phyloP scores from a whole-genome alignment of 768 basidiomycete genomes.

The Russula dissimulans region DNA sequence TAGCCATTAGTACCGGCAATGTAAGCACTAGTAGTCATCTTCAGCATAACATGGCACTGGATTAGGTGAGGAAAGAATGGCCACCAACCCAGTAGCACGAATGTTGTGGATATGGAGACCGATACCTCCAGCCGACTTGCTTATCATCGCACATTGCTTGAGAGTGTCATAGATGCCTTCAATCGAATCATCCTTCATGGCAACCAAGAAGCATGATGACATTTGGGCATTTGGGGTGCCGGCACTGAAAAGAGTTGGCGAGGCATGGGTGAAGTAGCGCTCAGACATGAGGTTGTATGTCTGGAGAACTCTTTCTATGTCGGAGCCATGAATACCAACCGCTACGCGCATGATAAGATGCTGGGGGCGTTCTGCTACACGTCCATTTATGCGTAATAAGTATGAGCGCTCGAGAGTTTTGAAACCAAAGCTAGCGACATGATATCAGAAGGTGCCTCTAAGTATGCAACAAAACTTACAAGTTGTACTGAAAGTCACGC shows the following conservation, averaged over 20 bases:
- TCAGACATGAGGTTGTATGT: constrained; percentile 97
- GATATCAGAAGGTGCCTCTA: neutral
- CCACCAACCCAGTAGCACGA: constrained; percentile 78
- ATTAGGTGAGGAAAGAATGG: constrained; percentile 1
- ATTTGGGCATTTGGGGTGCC: constrained; percentile 95
- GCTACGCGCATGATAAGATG: constrained; percentile 99
- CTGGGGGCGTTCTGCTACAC: constrained; percentile 94
- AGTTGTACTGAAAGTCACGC: constrained; percentile 97
- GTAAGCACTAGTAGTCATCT: constrained; percentile 57
- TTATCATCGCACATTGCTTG: constrained; percentile 98
- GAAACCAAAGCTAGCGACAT: constrained; percentile 78
- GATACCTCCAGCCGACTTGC: constrained; percentile 98
- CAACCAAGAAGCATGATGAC: constrained; percentile 93
- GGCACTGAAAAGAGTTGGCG: constrained; percentile 96
- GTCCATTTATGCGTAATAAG: constrained; percentile 86
- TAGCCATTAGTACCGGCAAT: constrained; percentile 99
- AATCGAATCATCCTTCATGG: constrained; percentile 98
- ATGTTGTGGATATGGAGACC: constrained; percentile 95
- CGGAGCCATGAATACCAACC: constrained; percentile 87
- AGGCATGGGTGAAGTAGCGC: constrained; percentile 97
- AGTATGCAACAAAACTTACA: constrained; percentile 38
- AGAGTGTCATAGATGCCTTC: constrained; percentile 99
- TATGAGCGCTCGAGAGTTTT: constrained; percentile 99
- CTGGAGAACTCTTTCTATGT: constrained; percentile 83
- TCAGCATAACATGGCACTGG: neutral